Percentiles rank a stretch among this genome's conserved stretches.
These are phyloP conservation scores for Passiflora organensis DNA, from an alignment of 345 rosid species.

Conservation along the genomic window DNA sequence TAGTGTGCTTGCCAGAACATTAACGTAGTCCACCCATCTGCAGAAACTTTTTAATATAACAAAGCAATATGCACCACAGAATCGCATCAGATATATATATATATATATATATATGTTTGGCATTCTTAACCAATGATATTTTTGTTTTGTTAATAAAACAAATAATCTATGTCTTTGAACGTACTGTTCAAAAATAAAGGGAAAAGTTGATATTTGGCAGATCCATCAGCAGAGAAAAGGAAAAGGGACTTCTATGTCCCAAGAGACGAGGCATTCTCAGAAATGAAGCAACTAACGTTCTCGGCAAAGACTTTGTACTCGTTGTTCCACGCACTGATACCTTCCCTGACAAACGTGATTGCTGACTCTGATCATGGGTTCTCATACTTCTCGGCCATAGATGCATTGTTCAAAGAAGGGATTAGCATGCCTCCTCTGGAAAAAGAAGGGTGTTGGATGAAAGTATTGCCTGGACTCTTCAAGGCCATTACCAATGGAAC, in stretches of 20 bases:
- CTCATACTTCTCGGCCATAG: slow-evolving; percentile 60
- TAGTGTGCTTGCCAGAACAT: too few relatives aligned
- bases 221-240: slow-evolving; percentile 46
- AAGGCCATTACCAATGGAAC: slow-evolving; percentile 34
- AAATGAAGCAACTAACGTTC: slow-evolving; percentile 42
- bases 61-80: too few relatives aligned
- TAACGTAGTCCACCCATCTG: too few relatives aligned
- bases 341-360: slow-evolving; percentile 41
- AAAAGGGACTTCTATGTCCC: slow-evolving; percentile 51
- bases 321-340: slow-evolving; percentile 50
- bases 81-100: too few relatives aligned
- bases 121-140: too few relatives aligned
- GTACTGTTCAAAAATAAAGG: too few relatives aligned
- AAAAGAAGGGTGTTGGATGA: slow-evolving; percentile 32
- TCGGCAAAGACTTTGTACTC: slow-evolving; percentile 56
- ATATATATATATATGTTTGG: too few relatives aligned
- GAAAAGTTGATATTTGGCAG: slow-evolving; percentile 19
- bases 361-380: slow-evolving; percentile 43
- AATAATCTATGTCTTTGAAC: too few relatives aligned
- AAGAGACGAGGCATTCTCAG: slow-evolving; percentile 67
- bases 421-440: slow-evolving; percentile 28
- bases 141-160: too few relatives aligned
- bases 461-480: slow-evolving; percentile 51
- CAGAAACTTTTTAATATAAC: too few relatives aligned
- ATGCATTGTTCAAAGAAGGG: slow-evolving; percentile 59